Evolutionary conservation across 371 early-diverging fungal genomes (phyloP).

Genomic region (Vairimorpha ceranae): DNA sequence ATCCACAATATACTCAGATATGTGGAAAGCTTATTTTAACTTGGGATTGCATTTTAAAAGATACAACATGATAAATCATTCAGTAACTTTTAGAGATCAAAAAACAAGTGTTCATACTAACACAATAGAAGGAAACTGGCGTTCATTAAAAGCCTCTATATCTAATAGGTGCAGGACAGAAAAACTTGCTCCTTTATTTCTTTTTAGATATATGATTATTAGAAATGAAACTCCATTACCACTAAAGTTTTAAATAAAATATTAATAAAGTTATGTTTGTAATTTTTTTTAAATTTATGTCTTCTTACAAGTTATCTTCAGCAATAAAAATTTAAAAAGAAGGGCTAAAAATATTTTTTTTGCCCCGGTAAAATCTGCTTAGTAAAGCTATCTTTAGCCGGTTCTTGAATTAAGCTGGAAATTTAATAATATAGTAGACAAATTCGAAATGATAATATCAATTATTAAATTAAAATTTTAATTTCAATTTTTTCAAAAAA

Average conservation of each 20-base stretch:
- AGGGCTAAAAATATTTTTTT: no score
- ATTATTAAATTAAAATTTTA: no score
- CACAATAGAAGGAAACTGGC: conserved; percentile 11
- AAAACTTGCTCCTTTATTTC: not conserved
- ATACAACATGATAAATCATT: not conserved
- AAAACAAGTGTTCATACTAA: not conserved
- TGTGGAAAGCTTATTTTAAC: not conserved
- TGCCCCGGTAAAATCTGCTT: no score
- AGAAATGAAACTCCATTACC: not conserved
- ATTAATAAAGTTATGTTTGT: not conserved
- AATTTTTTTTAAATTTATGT: no score
- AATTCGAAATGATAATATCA: no score
- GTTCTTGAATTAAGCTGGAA: no score
- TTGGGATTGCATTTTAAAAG: not conserved
- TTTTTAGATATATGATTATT: not conserved
- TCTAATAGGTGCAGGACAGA: not conserved
- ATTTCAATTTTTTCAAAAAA: no score
- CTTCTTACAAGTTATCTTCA: no score
- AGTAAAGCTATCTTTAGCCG: no score
- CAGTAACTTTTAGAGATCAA: not conserved
- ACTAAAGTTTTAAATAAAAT: not conserved
- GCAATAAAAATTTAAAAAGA: no score
- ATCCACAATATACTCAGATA: not conserved
- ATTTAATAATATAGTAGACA: no score
- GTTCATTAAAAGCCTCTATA: not conserved